Conservation (phyloP, 257 asterid genomes). For the Petrea volubilis region DNA sequence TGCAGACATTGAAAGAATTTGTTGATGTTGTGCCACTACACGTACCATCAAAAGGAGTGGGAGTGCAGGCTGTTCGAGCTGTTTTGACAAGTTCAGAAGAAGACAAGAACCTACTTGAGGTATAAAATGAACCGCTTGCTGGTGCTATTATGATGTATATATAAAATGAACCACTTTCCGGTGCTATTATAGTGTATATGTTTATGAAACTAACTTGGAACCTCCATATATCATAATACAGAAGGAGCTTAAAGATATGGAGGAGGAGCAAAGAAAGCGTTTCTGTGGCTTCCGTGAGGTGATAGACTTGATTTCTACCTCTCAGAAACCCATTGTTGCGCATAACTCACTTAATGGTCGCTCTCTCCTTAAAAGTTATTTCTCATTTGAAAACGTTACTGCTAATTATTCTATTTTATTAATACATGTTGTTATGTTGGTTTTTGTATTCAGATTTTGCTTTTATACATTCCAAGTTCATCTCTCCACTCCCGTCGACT, state of each 20-base stretch:
- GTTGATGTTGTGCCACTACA: constrained; percentile 62
- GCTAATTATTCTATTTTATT: constrained; percentile 19
- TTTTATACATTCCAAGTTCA: constrained; percentile 69
- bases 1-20: constrained; percentile 62
- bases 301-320: constrained; percentile 80
- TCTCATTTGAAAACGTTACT: constrained; percentile 16
- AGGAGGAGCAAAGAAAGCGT: constrained; percentile 53
- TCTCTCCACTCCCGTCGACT: constrained; percentile 74
- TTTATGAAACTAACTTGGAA: constrained; percentile 18
- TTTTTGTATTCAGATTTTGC: constrained; percentile 70
- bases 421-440: constrained; percentile 13
- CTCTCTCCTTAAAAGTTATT: constrained; percentile 27
- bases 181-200: constrained; percentile 12
- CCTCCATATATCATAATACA: constrained; percentile 28
- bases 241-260: constrained; percentile 70
- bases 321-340: constrained; percentile 78
- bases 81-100: constrained; percentile 76
- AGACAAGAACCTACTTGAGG: constrained; percentile 75
- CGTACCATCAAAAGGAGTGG: constrained; percentile 52
- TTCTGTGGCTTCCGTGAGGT: constrained; percentile 84
- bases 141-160: constrained; percentile 25
- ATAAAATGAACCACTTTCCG: constrained; percentile 16
- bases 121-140: constrained; percentile 26
- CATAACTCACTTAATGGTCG: constrained; percentile 85
- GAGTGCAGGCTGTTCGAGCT: constrained; percentile 65